Evolutionary conservation across 2,329 filamentous ascomycete genomes (phyloP), one percentile per base, ranked within the genome.

Genomic region (Phoma sp.): DNA sequence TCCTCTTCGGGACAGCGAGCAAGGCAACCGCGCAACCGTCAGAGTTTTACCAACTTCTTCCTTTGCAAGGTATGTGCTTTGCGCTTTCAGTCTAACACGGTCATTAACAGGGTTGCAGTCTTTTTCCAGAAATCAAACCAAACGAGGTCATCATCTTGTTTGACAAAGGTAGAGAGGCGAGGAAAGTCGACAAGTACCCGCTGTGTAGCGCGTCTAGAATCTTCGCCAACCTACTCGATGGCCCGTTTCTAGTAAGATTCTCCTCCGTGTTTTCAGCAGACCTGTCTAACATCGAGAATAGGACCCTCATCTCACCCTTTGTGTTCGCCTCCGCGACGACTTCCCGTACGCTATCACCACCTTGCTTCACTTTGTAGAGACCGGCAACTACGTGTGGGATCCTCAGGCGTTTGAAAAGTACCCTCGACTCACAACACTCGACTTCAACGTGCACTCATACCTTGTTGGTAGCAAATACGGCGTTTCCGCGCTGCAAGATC

Each of bases 401-500:
- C 38, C 51, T 19, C 32, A 25, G 13, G 41, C 52, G 2, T 47
- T 43, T 8, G 46, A 57, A 41, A 13, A 36, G 17, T 56, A 59
- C 27, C 62, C 63, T 7, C 37, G 53, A 22, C 56, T 66, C 35
- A 69, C 64, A 7, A 46, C 62, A 31, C 58, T 68, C 2, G 69
- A 72, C 43, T 52, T 65, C 1, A 64, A 71, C 43, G 36, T 71
- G 15, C 68, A 70, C 35, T 55, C 55, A n/a, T 71, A 71, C 57
- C 33, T 65, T 25, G 43, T 57, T 5, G 63, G 60, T 10, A 48
- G 17, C 36, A 69, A 68, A 36, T 72, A 72, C 46, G 35, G 50
- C 4, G 19, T 71, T 9, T 31, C 49, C 6, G 22, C 32, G 5
- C 46, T 72, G 21, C 47, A 44, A 33, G 27, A 53, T 1, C 49